Evolutionary conservation across 148 eudicot species (phyloP), one percentile per base, ranked within the genome.

Genomic region (Polygonum maritimum): DNA sequence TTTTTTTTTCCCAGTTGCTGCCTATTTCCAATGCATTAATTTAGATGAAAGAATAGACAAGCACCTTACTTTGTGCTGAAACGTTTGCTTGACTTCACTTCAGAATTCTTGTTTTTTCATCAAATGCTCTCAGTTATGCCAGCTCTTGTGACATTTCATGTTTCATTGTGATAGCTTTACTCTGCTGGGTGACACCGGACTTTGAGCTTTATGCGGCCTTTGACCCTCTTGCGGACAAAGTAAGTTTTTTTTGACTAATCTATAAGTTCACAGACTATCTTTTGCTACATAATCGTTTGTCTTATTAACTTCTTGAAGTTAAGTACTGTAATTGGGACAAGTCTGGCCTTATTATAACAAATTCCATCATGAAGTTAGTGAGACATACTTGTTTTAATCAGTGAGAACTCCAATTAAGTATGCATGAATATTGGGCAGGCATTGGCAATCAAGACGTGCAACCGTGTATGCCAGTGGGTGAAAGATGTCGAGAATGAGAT

Each of bases 211-310:
- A 95, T 87, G 97, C 97, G 51, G 97, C 96, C 67, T 95, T 92
- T 86, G 98, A 95, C 82, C 97, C 97, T 58, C 90, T 95, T 41
- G 98, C 98, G 65, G 97, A 95, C 89, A 92, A 95, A 96, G 98
- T 94, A 84, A 71, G 86, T 13, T 35, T 70, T 36, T 36, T 15
- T 11, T 16, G n/a, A 4, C 19, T 67, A 58, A 22, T 58, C 12
- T 58, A 58, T 22, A n/a, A 11, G 67, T 5, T 38, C 44, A 67
- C 45, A 36, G 71, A 67, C 13, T 7, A 31, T 69, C 51, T 48
- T 77, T 33, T 67, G 71, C 71, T 36, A 35, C 6, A 12, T 38
- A 36, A 15, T 36, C 6, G 19, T 9, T 54, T 54, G 15, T 11
- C 2, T 48, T 48, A 48, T 15, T 2, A 2, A 15, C 49, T 48